Conservation (phyloP, 345 rosid species). For the Citrus glauca region DNA sequence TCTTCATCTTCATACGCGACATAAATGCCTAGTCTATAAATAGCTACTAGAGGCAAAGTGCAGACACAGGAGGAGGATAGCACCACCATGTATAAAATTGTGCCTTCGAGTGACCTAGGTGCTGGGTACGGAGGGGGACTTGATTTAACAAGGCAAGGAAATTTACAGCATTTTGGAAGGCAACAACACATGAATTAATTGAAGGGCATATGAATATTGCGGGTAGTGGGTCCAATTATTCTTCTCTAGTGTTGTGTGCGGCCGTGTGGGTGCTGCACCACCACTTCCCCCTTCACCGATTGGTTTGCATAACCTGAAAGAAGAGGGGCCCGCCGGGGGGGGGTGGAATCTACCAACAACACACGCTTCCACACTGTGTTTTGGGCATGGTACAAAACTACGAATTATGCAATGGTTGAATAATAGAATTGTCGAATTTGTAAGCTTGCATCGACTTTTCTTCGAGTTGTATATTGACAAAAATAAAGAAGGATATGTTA, state of each 20-base stretch:
- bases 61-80: slow-evolving; percentile 20
- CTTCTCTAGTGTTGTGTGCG: not conserved
- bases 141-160: slow-evolving; percentile 28
- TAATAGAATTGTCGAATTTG: too few relatives aligned
- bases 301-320: slow-evolving; percentile 8
- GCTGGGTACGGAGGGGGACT: slow-evolving; percentile 37
- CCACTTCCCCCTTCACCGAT: slow-evolving; percentile 9
- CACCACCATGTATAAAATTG: slow-evolving; percentile 11
- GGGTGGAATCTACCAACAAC: not conserved
- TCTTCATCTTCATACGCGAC: not conserved
- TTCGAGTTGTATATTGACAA: too few relatives aligned
- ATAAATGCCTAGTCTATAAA: slow-evolving; percentile 11
- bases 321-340: too few relatives aligned
- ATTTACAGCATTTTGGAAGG: slow-evolving; percentile 7
- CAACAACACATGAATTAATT: slow-evolving; percentile 3
- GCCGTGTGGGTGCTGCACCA: slow-evolving; percentile 25
- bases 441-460: too few relatives aligned
- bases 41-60: slow-evolving; percentile 8
- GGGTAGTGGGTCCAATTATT: slow-evolving; percentile 20
- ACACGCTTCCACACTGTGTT: not conserved
- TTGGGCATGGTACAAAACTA: too few relatives aligned
- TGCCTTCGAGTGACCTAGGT: slow-evolving; percentile 12
- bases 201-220: not conserved
- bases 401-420: too few relatives aligned
- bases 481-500: too few relatives aligned